Evolutionary conservation across 352 stramenopile genomes (phyloP).

Genomic region (Phytophthora melonis): DNA sequence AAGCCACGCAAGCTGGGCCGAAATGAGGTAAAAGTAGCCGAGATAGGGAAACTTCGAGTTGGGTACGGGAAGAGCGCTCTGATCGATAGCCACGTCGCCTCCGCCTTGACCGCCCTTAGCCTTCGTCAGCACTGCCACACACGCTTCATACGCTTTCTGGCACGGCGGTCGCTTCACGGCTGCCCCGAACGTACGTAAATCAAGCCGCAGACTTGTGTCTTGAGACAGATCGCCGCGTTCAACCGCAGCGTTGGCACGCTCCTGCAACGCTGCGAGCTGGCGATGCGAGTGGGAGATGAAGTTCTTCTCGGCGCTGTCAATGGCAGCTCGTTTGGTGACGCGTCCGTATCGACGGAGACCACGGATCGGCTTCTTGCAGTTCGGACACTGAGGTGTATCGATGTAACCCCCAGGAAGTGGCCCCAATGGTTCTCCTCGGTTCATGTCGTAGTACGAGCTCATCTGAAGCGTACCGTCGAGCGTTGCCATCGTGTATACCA

Average conservation of each 20-base stretch:
- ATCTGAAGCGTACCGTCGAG: conserved; percentile 75
- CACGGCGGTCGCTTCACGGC: conserved; percentile 38
- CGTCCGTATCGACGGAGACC: conserved; percentile 55
- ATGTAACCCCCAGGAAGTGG: conserved; percentile 38
- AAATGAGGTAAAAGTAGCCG: conserved; percentile 43
- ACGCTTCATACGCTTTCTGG: conserved; percentile 48
- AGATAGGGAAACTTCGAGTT: conserved; percentile 44
- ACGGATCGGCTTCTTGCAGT: conserved; percentile 53
- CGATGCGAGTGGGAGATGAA: conserved; percentile 49
- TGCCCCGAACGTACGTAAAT: conserved; percentile 32
- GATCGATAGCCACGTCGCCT: conserved; percentile 32
- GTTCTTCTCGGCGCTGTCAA: conserved; percentile 57
- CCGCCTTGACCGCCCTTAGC: conserved; percentile 29
- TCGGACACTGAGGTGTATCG: conserved; percentile 51
- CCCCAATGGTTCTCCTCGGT: conserved; percentile 29
- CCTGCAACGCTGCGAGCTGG: conserved; percentile 31
- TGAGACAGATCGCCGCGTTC: conserved; percentile 22
- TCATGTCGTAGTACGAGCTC: conserved; percentile 38
- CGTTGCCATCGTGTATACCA: conserved; percentile 69
- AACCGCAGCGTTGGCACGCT: conserved; percentile 25
- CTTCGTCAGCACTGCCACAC: conserved; percentile 41
- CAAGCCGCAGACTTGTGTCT: conserved; percentile 29
- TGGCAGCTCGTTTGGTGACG: conserved; percentile 49
- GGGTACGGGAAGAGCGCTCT: conserved; percentile 34
- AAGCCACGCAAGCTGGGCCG: conserved; percentile 32